Evolutionary conservation across 768 basidiomycete genomes (phyloP).

Genomic region (Pisolithus sp.): DNA sequence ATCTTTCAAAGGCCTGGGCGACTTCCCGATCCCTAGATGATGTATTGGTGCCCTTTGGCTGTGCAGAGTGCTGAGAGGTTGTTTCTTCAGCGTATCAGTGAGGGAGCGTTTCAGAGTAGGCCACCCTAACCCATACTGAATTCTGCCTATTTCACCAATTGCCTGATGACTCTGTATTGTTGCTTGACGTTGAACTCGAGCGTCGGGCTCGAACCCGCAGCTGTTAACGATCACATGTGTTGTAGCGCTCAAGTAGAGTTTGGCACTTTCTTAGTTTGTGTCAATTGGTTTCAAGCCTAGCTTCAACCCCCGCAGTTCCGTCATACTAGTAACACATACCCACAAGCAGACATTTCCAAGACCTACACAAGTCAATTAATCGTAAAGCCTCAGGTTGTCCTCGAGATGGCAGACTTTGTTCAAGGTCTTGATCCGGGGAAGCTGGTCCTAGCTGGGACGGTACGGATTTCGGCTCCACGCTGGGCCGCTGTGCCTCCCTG

Average conservation of each 20-base stretch:
- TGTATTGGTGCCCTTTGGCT: not conserved
- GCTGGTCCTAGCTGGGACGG: conserved; percentile 58
- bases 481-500: no score
- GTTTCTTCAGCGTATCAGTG: not conserved
- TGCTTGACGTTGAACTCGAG: no score
- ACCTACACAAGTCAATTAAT: not conserved
- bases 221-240: no score
- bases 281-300: no score
- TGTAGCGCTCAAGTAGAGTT: no score
- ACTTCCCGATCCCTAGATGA: not conserved
- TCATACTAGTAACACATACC: not conserved
- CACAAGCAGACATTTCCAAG: not conserved
- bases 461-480: conserved; percentile 25
- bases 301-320: no score
- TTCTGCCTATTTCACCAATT: no score
- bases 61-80: not conserved
- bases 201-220: no score
- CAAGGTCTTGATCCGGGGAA: conserved; percentile 69
- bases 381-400: not conserved
- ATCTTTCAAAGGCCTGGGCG: not conserved
- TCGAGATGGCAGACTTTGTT: conserved; percentile 53
- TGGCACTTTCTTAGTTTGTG: no score
- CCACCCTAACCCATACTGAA: no score
- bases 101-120: no score
- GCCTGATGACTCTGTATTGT: no score